Base-by-base conservation (phyloP, 371 early-diverging fungal genomes). In the Mortierella sp. region DNA sequence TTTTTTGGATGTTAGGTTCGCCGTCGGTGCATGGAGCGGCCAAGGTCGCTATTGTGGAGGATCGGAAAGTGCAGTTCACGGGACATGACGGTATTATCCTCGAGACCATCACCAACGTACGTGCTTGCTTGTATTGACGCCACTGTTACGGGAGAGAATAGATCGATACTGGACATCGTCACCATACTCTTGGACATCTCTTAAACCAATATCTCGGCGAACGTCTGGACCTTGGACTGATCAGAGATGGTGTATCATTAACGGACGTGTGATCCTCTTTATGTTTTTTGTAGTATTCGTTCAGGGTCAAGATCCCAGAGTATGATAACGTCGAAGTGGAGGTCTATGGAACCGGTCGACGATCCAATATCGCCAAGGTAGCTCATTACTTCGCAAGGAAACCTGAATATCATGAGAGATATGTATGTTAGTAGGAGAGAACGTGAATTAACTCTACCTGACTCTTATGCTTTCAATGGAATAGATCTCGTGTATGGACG, bases 401-500 rank as follows among this genome's bases (percentile, higher is more conserved):
- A 14, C 35, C 41, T 41, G 4, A 41, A 4, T 41, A 41, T 29
- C 35, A 32, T 60, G 16, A 4, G 12, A 32, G 3, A 29, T 12
- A 14, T 1, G 11, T 32, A 29, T 60, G 60, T 16, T 32, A 16
- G 32, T 5, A 16, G 4, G 14, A 60, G 6, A 4, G 16, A 12
- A 32, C 27, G 60, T 16, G 16, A 32, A 32, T 10, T 60, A 18
- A 60, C 29, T 5, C 10, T 16, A 29, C 48, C 24, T 4, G 27
- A 11, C 38, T 29, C 6, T 16, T 68, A 48, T 35, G 32, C 16
- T 71, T n/a, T 70, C 7, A 38, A n/a, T 21, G n/a, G 16, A 21
- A 60, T 46, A 93, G 93, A 75, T 91, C 11, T 78, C 78, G 16
- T 88, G 90, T 29, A 55, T 93, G 41, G 91, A 91, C 81, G 82